Evolutionary conservation across 225 moss, liverwort and hornwort species (phyloP), one percentile per base, ranked within the genome.

Genomic region (Pseudisothecium myosuroides): DNA sequence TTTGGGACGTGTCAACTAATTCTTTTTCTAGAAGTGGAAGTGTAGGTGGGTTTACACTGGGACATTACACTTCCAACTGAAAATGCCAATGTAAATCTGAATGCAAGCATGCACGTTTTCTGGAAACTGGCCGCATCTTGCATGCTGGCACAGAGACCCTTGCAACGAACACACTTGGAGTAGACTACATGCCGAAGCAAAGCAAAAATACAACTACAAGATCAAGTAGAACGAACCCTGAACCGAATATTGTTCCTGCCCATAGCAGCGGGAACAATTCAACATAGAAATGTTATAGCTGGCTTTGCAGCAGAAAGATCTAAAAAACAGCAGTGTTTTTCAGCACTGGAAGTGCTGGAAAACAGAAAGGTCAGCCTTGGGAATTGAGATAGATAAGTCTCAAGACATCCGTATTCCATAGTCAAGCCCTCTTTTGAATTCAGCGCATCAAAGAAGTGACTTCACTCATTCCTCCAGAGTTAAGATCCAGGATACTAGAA

Each of bases 271-370:
- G n/a, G 60, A 86, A 86, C 50, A 27, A 79, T 67, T 79, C 66
- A 87, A 67, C 68, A 41, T 43, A 45, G 27, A 58, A 36, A 29
- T 80, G 21, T 21, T 37, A 16, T 11, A 47, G 58, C 34, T 31
- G 89, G 86, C 43, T 86, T 83, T 12, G 83, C 62, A 62, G 61
- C 56, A 31, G 81, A 93, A 37, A 69, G 67, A 55, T 81, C 50
- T 81, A n/a, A n/a, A n/a, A n/a, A n/a, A n/a, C n/a, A n/a, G n/a
- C 87, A 50, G 90, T 71, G 66, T 95, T 22, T 50, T 94, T 95
- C 89, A 95, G 95, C 41, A 94, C 93, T 43, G 94, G 67, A 52
- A 95, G 73, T 95, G 87, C 88, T 98, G 95, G 54, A 94, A 87
- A 61, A 94, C 92, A 65, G 95, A 94, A 61, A 96, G 85, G 84